These are phyloP conservation scores for Ambrosia trifida DNA, from an alignment of 129 eudicot genomes.

Conservation along the genomic window DNA sequence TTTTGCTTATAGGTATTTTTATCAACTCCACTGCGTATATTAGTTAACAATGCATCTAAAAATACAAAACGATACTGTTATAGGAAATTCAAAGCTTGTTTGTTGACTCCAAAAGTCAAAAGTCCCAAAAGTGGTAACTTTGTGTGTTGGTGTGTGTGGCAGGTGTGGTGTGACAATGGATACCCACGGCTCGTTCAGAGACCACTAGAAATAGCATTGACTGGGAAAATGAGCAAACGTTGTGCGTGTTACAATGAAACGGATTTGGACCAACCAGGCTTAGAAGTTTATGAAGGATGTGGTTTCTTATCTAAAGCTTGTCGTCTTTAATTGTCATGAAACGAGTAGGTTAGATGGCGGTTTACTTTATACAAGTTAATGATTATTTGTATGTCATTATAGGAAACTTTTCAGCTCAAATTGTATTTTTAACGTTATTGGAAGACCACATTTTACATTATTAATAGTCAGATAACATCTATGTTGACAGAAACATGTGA, in stretches of 20 bases:
- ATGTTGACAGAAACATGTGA: neutral
- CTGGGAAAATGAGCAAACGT: constrained; percentile 95
- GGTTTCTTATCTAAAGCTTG: constrained; percentile 54
- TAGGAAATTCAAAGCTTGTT: neutral
- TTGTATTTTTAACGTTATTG: neutral
- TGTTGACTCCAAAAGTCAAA: constrained; percentile 12
- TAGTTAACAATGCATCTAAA: neutral
- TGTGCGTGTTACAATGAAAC: constrained; percentile 76
- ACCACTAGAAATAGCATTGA: constrained; percentile 78
- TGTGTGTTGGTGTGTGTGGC: constrained; percentile 27
- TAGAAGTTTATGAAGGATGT: constrained; percentile 82
- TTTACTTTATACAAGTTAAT: constrained; percentile 13
- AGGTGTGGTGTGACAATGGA: constrained; percentile 95
- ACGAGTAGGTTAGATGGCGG: neutral
- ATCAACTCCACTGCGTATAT: neutral
- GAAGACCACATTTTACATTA: constrained; percentile 9
- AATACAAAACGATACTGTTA: neutral
- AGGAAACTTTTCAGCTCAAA: neutral
- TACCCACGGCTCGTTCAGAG: constrained; percentile 91
- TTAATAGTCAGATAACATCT: neutral
- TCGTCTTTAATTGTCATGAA: constrained; percentile 28
- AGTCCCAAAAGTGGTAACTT: neutral
- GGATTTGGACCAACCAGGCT: constrained; percentile 59
- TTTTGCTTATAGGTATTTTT: neutral
- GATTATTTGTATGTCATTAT: constrained; percentile 1